Evolutionary conservation across 139 green algal genomes (phyloP), one percentile per base, ranked within the genome.

Genomic region (Nannochloris sp.): DNA sequence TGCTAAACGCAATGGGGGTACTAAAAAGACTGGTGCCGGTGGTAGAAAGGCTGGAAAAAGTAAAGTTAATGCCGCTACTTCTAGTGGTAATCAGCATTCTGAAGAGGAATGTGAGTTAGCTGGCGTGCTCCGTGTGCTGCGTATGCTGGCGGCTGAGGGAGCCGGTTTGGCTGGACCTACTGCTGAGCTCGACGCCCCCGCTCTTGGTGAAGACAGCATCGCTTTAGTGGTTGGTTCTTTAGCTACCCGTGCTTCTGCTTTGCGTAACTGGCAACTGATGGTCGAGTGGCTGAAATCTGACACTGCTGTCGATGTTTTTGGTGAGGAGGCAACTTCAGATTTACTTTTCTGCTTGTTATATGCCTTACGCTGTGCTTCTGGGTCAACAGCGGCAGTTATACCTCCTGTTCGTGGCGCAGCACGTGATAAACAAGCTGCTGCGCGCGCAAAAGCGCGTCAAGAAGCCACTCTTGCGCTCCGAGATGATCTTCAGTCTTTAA

Each of bases 391-490:
- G 9, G 14, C 33, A 59, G 36, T 53, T 31, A 15, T 55, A 39
- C 19, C 51, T 65, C 10, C 65, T 61, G 39, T n/a, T 56, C n/a
- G n/a, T 58, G 54, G 38, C 13, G 44, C 30, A 27, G 48, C 61
- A 1, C n/a, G 32, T 48, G 31, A 12, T 51, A 27, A 62, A 32
- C 23, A 58, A 33, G 4, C 27, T 54, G 34, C 23, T 34, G 31
- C 33, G n/a, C 24, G 34, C 45, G 53, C 54, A 6, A 39, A 59
- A 3, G 64, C 67, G 13, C 78, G 72, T 23, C 71, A 83, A 62
- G 70, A 83, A 23, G 64, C 72, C 36, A 88, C 82, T 6, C 54
- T 88, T 36, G 55, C 54, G 15, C 46, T 89, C 37, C 67, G 66
- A 36, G 51, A 72, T 14, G 39, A 68, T 24, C 72, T 89, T 48